Evolutionary conservation across 2,329 filamentous ascomycete species (phyloP).

Genomic region (Mycocentrospora acerina): DNA sequence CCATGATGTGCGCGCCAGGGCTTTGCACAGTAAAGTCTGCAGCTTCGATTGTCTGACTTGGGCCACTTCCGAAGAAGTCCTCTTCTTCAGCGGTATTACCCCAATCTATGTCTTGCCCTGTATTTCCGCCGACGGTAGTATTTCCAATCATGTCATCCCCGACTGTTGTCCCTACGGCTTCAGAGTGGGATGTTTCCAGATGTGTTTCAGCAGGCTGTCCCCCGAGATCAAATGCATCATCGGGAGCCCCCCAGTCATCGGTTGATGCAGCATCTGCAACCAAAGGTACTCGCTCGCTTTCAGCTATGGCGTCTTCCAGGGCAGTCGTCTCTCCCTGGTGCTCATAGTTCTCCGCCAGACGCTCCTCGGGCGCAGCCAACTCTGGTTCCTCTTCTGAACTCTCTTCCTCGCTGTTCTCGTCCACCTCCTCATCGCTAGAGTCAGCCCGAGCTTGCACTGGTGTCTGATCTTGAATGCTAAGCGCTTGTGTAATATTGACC

Average conservation of each 20-base stretch:
- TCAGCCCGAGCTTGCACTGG: conserved; percentile 13
- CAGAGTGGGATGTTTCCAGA: conserved; percentile 22
- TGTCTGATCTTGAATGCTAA: conserved; percentile 16
- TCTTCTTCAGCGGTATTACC: conserved; percentile 35
- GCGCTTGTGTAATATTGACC: conserved; percentile 17
- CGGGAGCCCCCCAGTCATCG: conserved; percentile 36
- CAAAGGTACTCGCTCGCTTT: conserved; percentile 45
- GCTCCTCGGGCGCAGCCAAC: conserved; percentile 14
- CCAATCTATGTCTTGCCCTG: conserved; percentile 37
- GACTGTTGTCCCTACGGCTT: conserved; percentile 34
- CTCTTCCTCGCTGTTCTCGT: conserved; percentile 26
- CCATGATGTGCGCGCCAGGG: conserved; percentile 22
- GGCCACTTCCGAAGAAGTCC: conserved; percentile 28
- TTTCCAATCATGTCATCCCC: conserved; percentile 35
- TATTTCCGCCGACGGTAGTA: conserved; percentile 31
- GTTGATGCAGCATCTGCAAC: conserved; percentile 42
- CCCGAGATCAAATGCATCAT: conserved; percentile 35
- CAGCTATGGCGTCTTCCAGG: conserved; percentile 49
- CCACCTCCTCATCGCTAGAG: conserved; percentile 12
- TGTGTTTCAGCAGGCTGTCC: conserved; percentile 25
- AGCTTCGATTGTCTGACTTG: conserved; percentile 17
- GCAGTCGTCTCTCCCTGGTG: conserved; percentile 49
- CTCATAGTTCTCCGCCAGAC: conserved; percentile 45
- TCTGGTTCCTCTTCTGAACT: conserved; percentile 35
- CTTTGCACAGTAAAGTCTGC: conserved; percentile 17